phyloP scores from a whole-genome alignment of 495 filamentous ascomycete genomes.

The Neurospora sp. region DNA sequence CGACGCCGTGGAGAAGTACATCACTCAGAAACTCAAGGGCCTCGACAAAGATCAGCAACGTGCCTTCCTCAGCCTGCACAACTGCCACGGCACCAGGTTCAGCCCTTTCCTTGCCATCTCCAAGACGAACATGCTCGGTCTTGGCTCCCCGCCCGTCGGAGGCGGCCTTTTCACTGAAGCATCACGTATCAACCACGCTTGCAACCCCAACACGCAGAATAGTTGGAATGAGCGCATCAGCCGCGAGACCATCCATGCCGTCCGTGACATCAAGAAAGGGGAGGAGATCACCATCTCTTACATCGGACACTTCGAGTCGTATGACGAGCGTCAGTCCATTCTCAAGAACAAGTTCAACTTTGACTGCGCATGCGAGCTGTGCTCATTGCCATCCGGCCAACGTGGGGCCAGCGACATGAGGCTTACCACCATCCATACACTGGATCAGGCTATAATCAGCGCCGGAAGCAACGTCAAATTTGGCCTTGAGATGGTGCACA shows the following conservation, averaged over 20 bases:
- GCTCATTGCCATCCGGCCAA: constrained; percentile 19
- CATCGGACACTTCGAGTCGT: constrained; percentile 8
- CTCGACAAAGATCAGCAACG: background rate
- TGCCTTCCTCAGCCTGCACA: constrained; percentile 16
- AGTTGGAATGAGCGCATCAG: constrained; percentile 23
- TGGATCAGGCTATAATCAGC: background rate
- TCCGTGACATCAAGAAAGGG: constrained; percentile 18
- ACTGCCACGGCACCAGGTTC: constrained; percentile 11
- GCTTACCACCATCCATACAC: background rate
- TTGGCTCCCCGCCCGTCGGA: constrained; percentile 6
- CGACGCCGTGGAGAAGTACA: background rate
- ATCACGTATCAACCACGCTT: constrained; percentile 31
- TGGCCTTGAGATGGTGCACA: background rate
- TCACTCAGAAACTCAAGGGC: background rate
- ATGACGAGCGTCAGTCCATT: constrained; percentile 7
- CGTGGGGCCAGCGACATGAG: constrained; percentile 18
- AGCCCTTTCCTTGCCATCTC: constrained; percentile 18
- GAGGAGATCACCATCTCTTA: constrained; percentile 32
- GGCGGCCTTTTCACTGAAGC: constrained; percentile 22
- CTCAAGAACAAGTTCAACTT: constrained; percentile 24
- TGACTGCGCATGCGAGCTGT: constrained; percentile 22
- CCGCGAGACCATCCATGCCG: constrained; percentile 23
- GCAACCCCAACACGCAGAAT: constrained; percentile 24
- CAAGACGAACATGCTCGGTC: constrained; percentile 20
- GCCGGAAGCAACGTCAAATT: background rate